Base-by-base conservation (phyloP, 2,329 filamentous ascomycete species). In the Scedosporium boydii region DNA sequence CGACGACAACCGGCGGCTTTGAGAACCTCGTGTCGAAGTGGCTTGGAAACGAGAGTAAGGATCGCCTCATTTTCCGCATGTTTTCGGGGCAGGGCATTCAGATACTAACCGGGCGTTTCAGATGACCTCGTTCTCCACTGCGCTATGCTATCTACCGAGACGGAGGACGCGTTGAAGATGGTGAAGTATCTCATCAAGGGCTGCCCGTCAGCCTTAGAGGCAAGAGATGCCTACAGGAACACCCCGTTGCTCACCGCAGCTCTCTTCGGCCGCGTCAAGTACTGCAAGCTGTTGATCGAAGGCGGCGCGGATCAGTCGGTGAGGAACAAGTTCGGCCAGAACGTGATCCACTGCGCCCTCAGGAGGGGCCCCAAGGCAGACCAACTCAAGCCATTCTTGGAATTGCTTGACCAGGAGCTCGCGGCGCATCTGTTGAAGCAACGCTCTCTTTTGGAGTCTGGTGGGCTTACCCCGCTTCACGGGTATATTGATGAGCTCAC, bases 211-310 rank as follows among this genome's bases (percentile, higher is more conserved):
- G 80, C 79, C 1, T 68, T 96, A 1, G 84, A 91, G 63, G 78
- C 81, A 59, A 89, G 85, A 68, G 84, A 81, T 1, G 71, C 77
- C 1, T 69, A 76, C 6, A 84, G 84, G 0, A 76, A 81, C 59
- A 93, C 89, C 0, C 90, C 91, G 1, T 77, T 96, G 1, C 80
- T 86, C 62, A 71, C 90, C 9, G 89, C 90, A 1, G 87, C 86
- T 65, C 74, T 78, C 2, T 74, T 83, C 3, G 80, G 82, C 10
- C 80, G 82, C 21, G 67, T 79, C 16, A 75, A 84, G 1, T 80
- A 82, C 21, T 81, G 82, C 16, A 82, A 84, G 68, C 76, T 84
- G 0, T 79, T 96, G 42, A 79, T 93, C 59, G 76, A 80, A 1
- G 83, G 82, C 27, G 89, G 88, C 3, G 89, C 89, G 2, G 85